These are phyloP conservation scores for Nicotiana paniculata DNA, from an alignment of 257 asterid genomes.

Conservation along the genomic window DNA sequence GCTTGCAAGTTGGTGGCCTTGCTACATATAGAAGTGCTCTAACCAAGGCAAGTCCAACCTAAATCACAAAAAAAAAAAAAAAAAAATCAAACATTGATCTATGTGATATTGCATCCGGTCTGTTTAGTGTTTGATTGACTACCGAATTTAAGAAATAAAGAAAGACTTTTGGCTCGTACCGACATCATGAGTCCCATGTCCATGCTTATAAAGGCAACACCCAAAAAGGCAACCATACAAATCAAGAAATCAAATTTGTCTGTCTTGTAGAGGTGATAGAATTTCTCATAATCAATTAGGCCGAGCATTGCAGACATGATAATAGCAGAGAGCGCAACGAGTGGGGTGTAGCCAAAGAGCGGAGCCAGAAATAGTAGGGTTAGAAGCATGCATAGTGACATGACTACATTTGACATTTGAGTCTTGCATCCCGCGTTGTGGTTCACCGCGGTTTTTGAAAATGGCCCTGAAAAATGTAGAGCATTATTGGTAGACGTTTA, in stretches of 20 bases:
- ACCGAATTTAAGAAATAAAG: no score
- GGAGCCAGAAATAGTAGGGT: conserved; percentile 80
- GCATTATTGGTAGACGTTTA: background rate
- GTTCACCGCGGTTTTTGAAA: conserved; percentile 87
- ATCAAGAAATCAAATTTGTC: conserved; percentile 77
- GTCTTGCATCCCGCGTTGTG: conserved; percentile 75
- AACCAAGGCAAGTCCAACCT: conserved; percentile 63
- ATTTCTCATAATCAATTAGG: conserved; percentile 56
- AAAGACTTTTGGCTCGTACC: conserved; percentile 17
- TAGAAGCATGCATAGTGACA: conserved; percentile 56
- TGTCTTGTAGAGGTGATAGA: conserved; percentile 59
- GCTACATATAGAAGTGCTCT: conserved; percentile 69
- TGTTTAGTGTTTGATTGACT: no score
- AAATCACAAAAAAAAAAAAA: background rate
- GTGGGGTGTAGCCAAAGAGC: conserved; percentile 76
- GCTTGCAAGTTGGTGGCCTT: conserved; percentile 75
- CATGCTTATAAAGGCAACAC: conserved; percentile 87
- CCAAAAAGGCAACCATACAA: conserved; percentile 71
- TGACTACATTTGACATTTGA: conserved; percentile 63
- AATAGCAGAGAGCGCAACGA: conserved; percentile 73
- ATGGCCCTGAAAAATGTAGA: conserved; percentile 48
- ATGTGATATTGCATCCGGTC: no score
- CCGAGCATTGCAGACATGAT: conserved; percentile 92
- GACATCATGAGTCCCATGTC: conserved; percentile 78
- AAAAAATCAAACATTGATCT: background rate